A percentile compares a stretch with the other conserved stretches of the same genome.
These are phyloP conservation scores for Fusarium verticillioides DNA, from an alignment of 2,329 filamentous ascomycete species.

Conservation along the genomic window DNA sequence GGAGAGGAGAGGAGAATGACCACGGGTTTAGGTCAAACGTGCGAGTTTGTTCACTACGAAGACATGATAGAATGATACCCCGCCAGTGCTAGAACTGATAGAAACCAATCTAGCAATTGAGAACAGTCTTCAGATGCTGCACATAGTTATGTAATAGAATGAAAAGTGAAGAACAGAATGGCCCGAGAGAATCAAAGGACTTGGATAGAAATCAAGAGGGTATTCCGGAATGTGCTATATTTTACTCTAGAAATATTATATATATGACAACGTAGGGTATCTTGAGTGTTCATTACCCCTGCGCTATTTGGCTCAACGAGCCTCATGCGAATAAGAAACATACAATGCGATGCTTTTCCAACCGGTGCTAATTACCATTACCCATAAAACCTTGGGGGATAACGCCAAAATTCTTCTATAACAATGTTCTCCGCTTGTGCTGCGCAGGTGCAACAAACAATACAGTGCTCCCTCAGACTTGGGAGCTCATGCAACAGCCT, in stretches of 20 bases:
- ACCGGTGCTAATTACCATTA: background rate
- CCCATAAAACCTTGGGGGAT: background rate
- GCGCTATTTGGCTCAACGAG: background rate
- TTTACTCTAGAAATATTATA: constrained; percentile 11
- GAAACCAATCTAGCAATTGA: background rate
- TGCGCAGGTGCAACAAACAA: background rate
- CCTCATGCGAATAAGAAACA: constrained; percentile 1
- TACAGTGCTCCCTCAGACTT: background rate
- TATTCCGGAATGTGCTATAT: background rate
- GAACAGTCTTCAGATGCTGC: background rate
- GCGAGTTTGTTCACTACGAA: constrained; percentile 19
- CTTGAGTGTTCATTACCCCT: constrained; percentile 10
- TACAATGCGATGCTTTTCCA: constrained; percentile 10
- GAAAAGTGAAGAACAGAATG: background rate
- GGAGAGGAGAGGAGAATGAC: constrained; percentile 29
- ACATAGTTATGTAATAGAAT: background rate
- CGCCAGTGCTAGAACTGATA: constrained; percentile 2
- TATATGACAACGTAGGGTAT: constrained; percentile 15
- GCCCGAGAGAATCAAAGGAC: background rate
- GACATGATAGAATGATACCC: constrained; percentile 39
- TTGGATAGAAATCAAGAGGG: too few relatives aligned
- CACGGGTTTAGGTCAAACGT: background rate
- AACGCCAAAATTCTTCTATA: constrained; percentile 1
- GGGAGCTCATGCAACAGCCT: constrained; percentile 1
- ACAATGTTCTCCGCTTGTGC: background rate